These are phyloP conservation scores for Rostrohypoxylon terebratum DNA, from an alignment of 495 filamentous ascomycete genomes.

Conservation along the genomic window DNA sequence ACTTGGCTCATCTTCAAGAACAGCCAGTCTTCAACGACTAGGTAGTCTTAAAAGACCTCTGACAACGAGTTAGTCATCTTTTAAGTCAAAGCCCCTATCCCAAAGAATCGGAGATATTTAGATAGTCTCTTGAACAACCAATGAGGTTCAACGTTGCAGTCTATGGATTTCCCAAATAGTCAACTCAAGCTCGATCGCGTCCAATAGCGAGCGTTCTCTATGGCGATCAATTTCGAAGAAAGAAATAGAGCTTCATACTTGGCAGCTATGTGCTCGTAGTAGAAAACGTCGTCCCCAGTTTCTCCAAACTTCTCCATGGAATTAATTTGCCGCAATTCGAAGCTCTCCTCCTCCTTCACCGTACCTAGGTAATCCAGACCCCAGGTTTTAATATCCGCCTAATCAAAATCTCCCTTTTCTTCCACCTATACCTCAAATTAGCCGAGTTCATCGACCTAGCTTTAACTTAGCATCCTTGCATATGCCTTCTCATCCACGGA, in stretches of 20 bases:
- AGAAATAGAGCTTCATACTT: neutral
- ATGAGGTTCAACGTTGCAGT: neutral
- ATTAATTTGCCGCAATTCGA: conserved; percentile 23
- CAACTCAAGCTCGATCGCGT: neutral
- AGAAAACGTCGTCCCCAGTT: neutral
- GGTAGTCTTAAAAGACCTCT: no score
- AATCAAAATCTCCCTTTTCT: conserved; percentile 40
- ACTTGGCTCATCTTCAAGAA: neutral
- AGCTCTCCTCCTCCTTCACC: conserved; percentile 7
- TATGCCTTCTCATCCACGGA: neutral
- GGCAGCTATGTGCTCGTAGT: neutral
- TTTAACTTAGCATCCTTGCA: conserved; percentile 21
- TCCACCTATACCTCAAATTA: conserved; percentile 36
- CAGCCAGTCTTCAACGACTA: no score
- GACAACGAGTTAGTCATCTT: neutral
- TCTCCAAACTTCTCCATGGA: conserved; percentile 17
- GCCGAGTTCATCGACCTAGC: conserved; percentile 25
- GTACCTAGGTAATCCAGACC: conserved; percentile 33
- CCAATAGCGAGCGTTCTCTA: conserved; percentile 4
- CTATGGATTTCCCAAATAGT: conserved; percentile 21
- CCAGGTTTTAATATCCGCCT: conserved; percentile 45
- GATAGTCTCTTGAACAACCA: conserved; percentile 1
- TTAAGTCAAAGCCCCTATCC: neutral
- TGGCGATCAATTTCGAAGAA: neutral
- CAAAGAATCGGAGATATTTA: neutral